Conservation (phyloP, 768 basidiomycete genomes). For the Pleurotus sapidus region DNA sequence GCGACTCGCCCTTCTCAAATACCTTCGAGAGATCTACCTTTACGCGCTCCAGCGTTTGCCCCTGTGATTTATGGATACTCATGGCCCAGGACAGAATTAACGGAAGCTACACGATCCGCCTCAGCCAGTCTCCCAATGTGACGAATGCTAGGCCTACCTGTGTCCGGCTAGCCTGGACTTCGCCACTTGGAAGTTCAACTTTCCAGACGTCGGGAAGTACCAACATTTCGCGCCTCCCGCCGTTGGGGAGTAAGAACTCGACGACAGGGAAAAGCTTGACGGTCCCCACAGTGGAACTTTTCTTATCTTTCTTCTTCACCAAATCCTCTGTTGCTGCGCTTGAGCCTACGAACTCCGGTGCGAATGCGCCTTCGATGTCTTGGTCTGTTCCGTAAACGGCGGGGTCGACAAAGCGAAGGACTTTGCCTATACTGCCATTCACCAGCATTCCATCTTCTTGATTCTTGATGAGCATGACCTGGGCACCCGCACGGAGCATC, state of each 20-base stretch:
- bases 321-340: constrained; percentile 16
- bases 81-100: constrained; percentile 95
- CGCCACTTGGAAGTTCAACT: constrained; percentile 83
- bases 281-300: constrained; percentile 12
- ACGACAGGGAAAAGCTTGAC: constrained; percentile 60
- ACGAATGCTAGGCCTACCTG: constrained; percentile 55
- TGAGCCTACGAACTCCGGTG: constrained; percentile 26
- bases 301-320: constrained; percentile 24
- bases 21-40: constrained; percentile 92
- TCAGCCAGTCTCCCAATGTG: neutral
- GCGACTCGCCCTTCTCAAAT: constrained; percentile 77
- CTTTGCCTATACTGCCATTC: constrained; percentile 90
- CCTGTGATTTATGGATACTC: constrained; percentile 98
- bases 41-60: constrained; percentile 92
- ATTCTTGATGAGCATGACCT: constrained; percentile 97
- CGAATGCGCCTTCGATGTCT: constrained; percentile 26
- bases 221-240: constrained; percentile 48
- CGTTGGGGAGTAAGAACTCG: constrained; percentile 68
- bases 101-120: constrained; percentile 54
- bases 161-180: constrained; percentile 71
- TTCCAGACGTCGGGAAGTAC: constrained; percentile 80
- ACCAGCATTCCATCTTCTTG: constrained; percentile 78
- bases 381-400: constrained; percentile 39
- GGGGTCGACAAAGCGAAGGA: constrained; percentile 70
- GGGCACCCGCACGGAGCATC: constrained; percentile 73